Conservation (phyloP, 2,329 filamentous ascomycete genomes). For the Plectosphaerella cucumerina region DNA sequence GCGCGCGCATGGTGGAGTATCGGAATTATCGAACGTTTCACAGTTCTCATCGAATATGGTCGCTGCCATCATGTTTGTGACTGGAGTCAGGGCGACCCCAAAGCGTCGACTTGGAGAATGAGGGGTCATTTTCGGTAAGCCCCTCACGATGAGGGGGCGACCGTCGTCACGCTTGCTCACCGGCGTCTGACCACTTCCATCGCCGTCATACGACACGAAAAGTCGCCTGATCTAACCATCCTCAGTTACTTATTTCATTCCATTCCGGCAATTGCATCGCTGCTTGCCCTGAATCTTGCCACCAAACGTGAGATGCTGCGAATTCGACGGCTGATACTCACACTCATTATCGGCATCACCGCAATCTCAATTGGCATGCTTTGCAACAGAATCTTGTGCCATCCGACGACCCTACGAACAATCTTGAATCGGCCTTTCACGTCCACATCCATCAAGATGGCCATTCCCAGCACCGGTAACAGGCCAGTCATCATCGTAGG, state of each 20-base stretch:
- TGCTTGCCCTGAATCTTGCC: too few relatives aligned
- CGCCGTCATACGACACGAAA: constrained; percentile 8
- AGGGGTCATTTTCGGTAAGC: too few relatives aligned
- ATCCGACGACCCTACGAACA: not conserved
- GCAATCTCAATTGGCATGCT: constrained; percentile 13
- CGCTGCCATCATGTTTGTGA: too few relatives aligned
- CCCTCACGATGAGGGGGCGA: too few relatives aligned
- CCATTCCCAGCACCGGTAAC: not conserved
- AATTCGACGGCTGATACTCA: constrained; percentile 7
- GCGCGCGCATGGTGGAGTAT: too few relatives aligned
- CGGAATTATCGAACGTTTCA: not conserved
- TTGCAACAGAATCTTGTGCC: constrained; percentile 12
- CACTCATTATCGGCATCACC: constrained; percentile 16
- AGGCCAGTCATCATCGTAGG: constrained; percentile 57
- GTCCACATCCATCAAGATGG: not conserved
- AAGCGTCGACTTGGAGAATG: too few relatives aligned
- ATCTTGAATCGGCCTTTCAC: not conserved
- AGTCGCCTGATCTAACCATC: constrained; percentile 5
- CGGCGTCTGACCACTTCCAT: constrained; percentile 7
- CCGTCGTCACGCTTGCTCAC: too few relatives aligned
- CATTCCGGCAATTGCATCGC: too few relatives aligned
- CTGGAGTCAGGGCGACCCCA: too few relatives aligned
- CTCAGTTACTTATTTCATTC: too few relatives aligned
- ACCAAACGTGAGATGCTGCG: constrained; percentile 5
- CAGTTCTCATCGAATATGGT: not conserved